These are phyloP conservation scores for Talaromyces pinophilus DNA, from an alignment of 2,329 filamentous ascomycete species.

Conservation along the genomic window DNA sequence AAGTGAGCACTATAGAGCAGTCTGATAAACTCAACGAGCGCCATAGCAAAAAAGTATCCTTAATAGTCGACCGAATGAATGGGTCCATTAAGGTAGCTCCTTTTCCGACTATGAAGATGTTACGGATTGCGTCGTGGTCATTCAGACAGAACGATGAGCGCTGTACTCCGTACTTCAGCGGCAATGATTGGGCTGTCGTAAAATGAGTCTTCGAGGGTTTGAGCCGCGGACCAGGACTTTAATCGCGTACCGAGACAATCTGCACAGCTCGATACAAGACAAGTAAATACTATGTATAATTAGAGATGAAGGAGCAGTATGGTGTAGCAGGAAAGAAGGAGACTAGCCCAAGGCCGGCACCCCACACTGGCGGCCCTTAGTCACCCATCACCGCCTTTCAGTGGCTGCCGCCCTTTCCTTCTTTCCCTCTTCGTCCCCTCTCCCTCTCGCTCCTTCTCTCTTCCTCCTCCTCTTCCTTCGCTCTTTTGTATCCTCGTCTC, in stretches of 20 bases:
- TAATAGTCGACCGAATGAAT: neutral
- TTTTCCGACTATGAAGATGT: neutral
- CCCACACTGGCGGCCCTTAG: slow-evolving; percentile 4
- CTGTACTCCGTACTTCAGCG: neutral
- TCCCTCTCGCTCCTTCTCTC: neutral
- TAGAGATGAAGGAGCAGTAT: neutral
- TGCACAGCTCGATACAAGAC: neutral
- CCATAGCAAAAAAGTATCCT: neutral
- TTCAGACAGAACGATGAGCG: neutral
- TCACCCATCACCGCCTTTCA: slow-evolving; percentile 14
- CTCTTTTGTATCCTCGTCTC: slow-evolving; percentile 2
- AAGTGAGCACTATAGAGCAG: neutral
- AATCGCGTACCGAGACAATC: neutral
- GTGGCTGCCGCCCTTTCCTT: neutral
- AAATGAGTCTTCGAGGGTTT: neutral
- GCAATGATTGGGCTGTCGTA: neutral
- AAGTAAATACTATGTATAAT: neutral
- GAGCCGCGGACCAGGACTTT: neutral
- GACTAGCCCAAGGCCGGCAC: neutral
- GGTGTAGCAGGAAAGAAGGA: neutral
- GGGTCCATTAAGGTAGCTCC: neutral
- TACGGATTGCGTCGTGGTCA: neutral
- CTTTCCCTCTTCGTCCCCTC: neutral
- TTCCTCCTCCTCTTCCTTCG: neutral
- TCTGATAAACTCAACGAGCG: neutral